Evolutionary conservation across 2,329 filamentous ascomycete species (phyloP), one percentile per base, ranked within the genome.

Genomic region (Cadophora sp.): DNA sequence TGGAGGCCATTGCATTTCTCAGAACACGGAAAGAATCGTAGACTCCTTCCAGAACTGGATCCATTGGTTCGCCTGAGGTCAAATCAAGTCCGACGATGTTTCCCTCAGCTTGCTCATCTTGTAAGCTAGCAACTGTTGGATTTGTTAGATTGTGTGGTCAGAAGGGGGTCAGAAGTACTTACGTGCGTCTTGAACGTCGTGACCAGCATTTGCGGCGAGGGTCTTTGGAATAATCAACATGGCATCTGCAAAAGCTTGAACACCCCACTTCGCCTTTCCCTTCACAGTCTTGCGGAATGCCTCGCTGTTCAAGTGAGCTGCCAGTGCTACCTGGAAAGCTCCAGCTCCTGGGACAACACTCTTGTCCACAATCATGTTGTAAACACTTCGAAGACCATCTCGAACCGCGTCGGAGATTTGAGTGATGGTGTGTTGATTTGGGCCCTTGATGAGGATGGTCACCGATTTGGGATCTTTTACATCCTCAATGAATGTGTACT

Each of bases 321-420:
- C 93, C 74, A 93, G 97, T 39, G 96, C 94, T 55, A 99, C 90
- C 81, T 99, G 96, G 88, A 97, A 99, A 59, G 96, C 93, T 75
- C 96, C 96, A 66, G 89, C 96, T 66, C 96, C 96, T 1, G 96
- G 96, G 30, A 99, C 93, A 22, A 99, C 96, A 73, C 92, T 95
- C 81, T 91, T 89, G 79, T 99, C 96, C n/a, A 98, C 95, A 79
- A 99, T 98, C 85, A 97, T 97, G 85, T 99, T 99, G 87, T 97
- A 98, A 59, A 98, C 96, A 78, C 93, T 97, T 77, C 96, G 89
- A 73, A 99, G 86, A 70, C 96, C 96, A 78, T 99, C 96, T 63
- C 96, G 89, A 53, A 98, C 96, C 2, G 96, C 96, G 78, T 99
- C 96, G 72, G 94, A 97, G 77, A 99, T 94, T 81, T 99, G 96